Evolutionary conservation across 225 moss, liverwort and hornwort species (phyloP).

Genomic region (Lunularia cruciata): DNA sequence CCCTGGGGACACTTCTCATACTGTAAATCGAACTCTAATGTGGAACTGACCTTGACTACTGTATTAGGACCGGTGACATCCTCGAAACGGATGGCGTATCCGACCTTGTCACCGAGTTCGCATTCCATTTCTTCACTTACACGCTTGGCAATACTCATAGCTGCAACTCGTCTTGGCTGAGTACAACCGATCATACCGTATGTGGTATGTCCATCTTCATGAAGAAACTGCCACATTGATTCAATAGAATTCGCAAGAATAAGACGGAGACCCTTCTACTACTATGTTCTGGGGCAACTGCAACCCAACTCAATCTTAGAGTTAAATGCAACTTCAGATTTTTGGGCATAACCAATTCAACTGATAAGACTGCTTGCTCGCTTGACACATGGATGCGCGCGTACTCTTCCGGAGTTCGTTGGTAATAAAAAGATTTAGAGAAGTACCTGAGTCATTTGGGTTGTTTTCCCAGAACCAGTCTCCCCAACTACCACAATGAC

Average conservation of each 20-base stretch:
- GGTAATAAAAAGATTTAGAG: background rate
- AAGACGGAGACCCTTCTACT: no score
- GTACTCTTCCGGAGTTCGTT: no score
- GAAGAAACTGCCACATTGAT: conserved; percentile 83
- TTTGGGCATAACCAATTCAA: no score
- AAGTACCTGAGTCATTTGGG: conserved; percentile 95
- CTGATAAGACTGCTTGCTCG: no score
- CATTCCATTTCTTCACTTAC: conserved; percentile 99
- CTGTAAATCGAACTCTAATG: background rate
- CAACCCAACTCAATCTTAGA: no score
- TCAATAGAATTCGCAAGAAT: no score
- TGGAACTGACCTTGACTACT: conserved; percentile 73
- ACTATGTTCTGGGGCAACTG: no score
- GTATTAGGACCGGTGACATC: conserved; percentile 98
- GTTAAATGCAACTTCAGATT: no score
- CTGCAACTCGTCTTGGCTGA: conserved; percentile 95
- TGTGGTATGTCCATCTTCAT: conserved; percentile 95
- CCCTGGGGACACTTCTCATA: background rate
- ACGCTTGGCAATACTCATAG: conserved; percentile 99
- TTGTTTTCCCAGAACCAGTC: conserved; percentile 97
- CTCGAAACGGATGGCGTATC: conserved; percentile 99
- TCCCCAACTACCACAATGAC: conserved; percentile 98
- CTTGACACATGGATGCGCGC: no score
- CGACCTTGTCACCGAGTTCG: conserved; percentile 96
- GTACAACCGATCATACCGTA: conserved; percentile 98